Percentiles rank a stretch among this genome's conserved stretches.
Conservation (phyloP, 2,329 filamentous ascomycete species). For the Fusarium oxysporum region DNA sequence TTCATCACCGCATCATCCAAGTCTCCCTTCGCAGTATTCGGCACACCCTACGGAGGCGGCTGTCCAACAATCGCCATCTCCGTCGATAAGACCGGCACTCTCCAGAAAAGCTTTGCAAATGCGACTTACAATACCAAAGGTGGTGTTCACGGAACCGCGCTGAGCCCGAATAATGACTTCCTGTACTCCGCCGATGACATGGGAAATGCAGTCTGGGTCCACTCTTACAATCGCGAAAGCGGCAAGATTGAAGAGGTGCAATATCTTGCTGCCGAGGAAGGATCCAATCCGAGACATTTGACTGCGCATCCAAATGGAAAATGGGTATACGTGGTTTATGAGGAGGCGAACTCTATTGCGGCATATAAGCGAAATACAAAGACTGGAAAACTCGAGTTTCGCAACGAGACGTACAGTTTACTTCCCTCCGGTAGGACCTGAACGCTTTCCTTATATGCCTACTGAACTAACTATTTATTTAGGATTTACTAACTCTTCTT, state of each 20-base stretch:
- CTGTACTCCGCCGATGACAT: not conserved
- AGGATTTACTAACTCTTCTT: not conserved
- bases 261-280: not conserved
- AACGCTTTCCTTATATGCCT: fast-evolving
- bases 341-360: not conserved
- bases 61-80: not conserved
- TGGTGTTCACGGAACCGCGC: not conserved
- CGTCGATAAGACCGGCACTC: not conserved
- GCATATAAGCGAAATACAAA: not conserved
- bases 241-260: not conserved
- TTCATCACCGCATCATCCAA: not conserved
- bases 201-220: not conserved
- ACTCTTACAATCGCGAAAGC: not conserved
- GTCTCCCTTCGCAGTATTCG: not conserved
- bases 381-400: not conserved
- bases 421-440: not conserved
- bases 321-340: not conserved
- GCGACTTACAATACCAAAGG: not conserved
- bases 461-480: fast-evolving
- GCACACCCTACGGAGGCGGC: not conserved
- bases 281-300: not conserved
- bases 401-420: not conserved
- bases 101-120: not conserved
- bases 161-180: not conserved
- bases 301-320: fast-evolving